phyloP scores from a whole-genome alignment of 2,329 filamentous ascomycete genomes.

The Fusarium coffeatum region DNA sequence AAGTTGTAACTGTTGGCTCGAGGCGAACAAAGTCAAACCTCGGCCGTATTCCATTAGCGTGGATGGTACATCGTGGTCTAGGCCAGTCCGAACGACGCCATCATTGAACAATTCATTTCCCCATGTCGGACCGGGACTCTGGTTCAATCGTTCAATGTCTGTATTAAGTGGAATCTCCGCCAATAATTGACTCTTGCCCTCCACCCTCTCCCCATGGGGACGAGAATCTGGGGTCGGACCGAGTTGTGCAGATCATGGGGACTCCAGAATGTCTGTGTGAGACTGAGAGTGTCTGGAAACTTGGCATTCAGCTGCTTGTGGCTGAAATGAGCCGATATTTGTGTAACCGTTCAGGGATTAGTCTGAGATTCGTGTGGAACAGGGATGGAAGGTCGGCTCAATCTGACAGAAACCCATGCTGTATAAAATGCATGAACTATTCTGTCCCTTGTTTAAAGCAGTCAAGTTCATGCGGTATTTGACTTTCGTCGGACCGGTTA shows the following conservation, averaged over 20 bases:
- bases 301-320: slow-evolving; percentile 1
- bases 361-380: not conserved
- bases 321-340: not conserved
- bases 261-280: not conserved
- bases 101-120: not conserved
- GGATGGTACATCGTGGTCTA: not conserved
- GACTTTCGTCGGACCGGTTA: slow-evolving; percentile 34
- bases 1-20: not conserved
- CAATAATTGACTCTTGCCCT: not conserved
- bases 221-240: slow-evolving; percentile 31
- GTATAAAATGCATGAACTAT: too few species aligned
- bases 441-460: not conserved
- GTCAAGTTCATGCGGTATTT: not conserved
- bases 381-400: not conserved
- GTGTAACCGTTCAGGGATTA: not conserved
- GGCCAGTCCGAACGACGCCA: slow-evolving; percentile 4
- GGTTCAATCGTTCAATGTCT: not conserved
- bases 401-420: not conserved
- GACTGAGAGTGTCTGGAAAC: not conserved
- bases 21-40: not conserved
- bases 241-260: slow-evolving; percentile 14
- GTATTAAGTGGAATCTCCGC: not conserved
- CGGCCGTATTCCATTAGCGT: not conserved
- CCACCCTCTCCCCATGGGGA: slow-evolving; percentile 23
- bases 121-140: slow-evolving; percentile 4